Conservation (phyloP, 2,329 filamentous ascomycete genomes). For the Diaporthe humulicola region DNA sequence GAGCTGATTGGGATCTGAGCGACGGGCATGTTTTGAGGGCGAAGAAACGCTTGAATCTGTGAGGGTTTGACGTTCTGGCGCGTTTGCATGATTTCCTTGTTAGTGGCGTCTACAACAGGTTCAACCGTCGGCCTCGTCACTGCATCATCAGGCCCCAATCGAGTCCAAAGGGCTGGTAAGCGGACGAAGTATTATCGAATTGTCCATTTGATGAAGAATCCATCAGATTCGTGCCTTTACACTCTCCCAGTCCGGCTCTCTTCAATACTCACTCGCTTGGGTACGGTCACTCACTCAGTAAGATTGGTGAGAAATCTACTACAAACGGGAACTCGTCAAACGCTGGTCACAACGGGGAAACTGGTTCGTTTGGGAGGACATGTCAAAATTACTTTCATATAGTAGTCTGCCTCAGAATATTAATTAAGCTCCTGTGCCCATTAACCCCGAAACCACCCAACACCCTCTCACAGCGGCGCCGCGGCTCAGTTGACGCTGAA, state of each 20-base stretch:
- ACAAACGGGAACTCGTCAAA: background rate
- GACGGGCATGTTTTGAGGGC: background rate
- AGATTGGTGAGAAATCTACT: background rate
- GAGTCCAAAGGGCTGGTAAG: background rate
- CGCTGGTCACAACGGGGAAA: background rate
- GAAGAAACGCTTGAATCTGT: background rate
- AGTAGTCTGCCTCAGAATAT: conserved; percentile 14
- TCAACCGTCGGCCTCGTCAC: background rate
- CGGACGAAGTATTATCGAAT: rapidly evolving
- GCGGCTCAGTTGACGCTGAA: conserved; percentile 64
- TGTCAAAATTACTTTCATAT: background rate
- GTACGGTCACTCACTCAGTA: background rate
- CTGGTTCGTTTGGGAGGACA: background rate
- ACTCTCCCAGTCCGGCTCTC: background rate
- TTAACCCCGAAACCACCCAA: background rate
- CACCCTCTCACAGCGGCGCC: background rate
- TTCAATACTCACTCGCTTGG: background rate
- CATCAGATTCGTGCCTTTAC: background rate
- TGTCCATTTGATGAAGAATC: too few species aligned
- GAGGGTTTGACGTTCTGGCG: background rate
- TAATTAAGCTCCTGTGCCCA: background rate
- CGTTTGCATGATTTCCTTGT: conserved; percentile 16
- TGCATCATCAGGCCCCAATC: background rate
- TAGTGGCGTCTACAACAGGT: background rate
- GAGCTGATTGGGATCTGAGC: background rate